Percentiles rank a stretch among this genome's conserved stretches.
phyloP scores from a whole-genome alignment of 2,329 filamentous ascomycete genomes.

The Chrysosporium queenslandicum region DNA sequence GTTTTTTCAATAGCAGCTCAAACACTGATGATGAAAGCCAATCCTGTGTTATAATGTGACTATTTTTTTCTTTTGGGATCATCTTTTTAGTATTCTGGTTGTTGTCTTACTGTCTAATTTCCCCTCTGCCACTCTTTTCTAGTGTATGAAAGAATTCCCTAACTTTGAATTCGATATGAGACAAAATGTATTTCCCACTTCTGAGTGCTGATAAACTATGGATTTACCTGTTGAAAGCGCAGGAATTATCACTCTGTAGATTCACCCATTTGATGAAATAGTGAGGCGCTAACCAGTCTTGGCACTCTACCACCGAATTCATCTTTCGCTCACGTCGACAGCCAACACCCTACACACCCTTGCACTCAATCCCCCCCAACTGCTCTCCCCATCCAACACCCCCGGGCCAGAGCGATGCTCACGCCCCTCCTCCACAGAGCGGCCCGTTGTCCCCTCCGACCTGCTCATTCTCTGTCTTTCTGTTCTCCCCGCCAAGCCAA shows the following conservation, averaged over 20 bases:
- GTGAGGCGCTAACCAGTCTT: too few relatives aligned
- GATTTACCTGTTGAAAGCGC: too few relatives aligned
- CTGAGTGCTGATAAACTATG: too few relatives aligned
- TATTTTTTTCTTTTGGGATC: neutral
- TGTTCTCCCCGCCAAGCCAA: neutral
- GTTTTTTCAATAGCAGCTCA: neutral
- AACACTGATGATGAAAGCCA: neutral
- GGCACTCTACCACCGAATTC: too few relatives aligned
- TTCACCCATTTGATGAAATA: too few relatives aligned
- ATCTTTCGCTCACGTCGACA: too few relatives aligned
- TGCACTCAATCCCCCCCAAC: too few relatives aligned
- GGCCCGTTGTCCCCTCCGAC: neutral
- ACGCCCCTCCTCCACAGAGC: neutral
- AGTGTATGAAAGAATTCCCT: slow-evolving; percentile 1
- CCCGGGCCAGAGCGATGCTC: slow-evolving; percentile 1
- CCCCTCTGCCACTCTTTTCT: too few relatives aligned
- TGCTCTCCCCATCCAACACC: too few relatives aligned
- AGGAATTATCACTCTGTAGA: too few relatives aligned
- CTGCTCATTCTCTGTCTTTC: neutral
- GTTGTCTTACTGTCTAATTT: neutral
- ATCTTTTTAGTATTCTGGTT: too few relatives aligned
- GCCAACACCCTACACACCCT: too few relatives aligned
- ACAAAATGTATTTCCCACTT: neutral
- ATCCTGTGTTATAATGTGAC: neutral
- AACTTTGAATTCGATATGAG: neutral